Conservation (phyloP, 352 stramenopile genomes). For the Phytophthora sp. region DNA sequence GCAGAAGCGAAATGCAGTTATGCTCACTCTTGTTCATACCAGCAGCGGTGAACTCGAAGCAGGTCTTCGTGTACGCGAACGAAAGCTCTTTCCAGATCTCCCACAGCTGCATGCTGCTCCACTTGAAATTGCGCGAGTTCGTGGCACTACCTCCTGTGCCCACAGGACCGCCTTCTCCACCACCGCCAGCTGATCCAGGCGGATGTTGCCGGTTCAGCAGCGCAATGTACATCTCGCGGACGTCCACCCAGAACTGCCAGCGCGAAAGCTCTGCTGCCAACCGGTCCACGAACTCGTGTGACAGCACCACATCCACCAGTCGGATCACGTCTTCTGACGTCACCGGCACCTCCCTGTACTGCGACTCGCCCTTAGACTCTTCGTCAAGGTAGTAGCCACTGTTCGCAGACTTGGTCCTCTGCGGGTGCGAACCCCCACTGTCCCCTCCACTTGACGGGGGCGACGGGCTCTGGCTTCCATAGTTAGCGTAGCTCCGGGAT, state of each 20-base stretch:
- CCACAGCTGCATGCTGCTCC: conserved; percentile 84
- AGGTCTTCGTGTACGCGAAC: conserved; percentile 84
- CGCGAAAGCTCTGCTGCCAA: conserved; percentile 67
- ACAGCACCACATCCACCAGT: conserved; percentile 77
- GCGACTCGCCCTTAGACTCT: conserved; percentile 40
- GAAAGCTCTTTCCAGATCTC: conserved; percentile 86
- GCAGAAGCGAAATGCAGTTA: conserved; percentile 36
- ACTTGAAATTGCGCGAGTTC: conserved; percentile 71
- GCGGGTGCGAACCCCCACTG: conserved; percentile 20
- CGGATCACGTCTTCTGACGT: conserved; percentile 80
- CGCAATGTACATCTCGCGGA: conserved; percentile 78
- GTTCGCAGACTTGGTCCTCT: conserved; percentile 12
- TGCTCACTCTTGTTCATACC: conserved; percentile 83
- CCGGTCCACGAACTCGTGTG: conserved; percentile 72
- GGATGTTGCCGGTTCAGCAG: conserved; percentile 46
- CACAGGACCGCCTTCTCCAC: conserved; percentile 19
- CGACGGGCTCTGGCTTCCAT: conserved; percentile 37
- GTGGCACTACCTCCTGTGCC: conserved; percentile 35
- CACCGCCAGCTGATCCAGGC: conserved; percentile 10
- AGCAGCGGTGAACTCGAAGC: conserved; percentile 83
- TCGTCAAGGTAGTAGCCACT: conserved; percentile 38
- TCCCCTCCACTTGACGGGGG: conserved; percentile 39
- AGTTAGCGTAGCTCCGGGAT: conserved; percentile 30
- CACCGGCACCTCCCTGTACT: conserved; percentile 66
- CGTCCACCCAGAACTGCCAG: conserved; percentile 84